phyloP scores from a whole-genome alignment of 352 stramenopile genomes.

The Pythium coloratum region DNA sequence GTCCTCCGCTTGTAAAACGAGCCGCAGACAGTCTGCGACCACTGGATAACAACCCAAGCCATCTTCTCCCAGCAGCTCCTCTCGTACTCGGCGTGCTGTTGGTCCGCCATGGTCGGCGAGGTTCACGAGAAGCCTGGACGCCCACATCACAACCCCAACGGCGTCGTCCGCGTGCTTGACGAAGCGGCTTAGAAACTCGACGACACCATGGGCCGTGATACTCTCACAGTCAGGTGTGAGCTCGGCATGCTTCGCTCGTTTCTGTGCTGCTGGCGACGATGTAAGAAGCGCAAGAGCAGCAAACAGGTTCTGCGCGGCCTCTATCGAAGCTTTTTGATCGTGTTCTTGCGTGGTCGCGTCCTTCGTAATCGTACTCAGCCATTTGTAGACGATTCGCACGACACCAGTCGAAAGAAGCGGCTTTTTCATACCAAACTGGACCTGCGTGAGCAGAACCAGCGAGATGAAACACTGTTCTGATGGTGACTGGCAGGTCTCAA shows the following conservation, averaged over 20 bases:
- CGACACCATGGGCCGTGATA: not conserved
- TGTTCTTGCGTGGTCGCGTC: not conserved
- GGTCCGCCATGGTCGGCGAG: conserved; percentile 13
- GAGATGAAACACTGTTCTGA: not conserved
- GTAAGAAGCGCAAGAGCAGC: conserved; percentile 3
- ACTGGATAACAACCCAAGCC: not conserved
- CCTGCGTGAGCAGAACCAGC: conserved; percentile 7
- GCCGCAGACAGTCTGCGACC: not conserved
- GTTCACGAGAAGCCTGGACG: conserved; percentile 14
- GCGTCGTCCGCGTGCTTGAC: not conserved
- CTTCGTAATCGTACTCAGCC: not conserved
- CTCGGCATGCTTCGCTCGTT: not conserved
- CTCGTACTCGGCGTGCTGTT: conserved; percentile 3
- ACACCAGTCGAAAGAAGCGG: not conserved
- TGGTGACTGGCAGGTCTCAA: not conserved
- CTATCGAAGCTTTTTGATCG: not conserved
- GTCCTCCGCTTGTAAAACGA: not conserved
- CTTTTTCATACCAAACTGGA: conserved; percentile 18
- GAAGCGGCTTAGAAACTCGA: conserved; percentile 1
- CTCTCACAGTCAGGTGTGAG: conserved; percentile 1
- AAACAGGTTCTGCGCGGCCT: conserved; percentile 16
- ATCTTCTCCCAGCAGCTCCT: conserved; percentile 11
- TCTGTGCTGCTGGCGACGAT: not conserved
- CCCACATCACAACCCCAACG: not conserved
- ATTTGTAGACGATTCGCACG: not conserved